Conservation (phyloP, 768 basidiomycete genomes). For the Lactifluus rugatus region DNA sequence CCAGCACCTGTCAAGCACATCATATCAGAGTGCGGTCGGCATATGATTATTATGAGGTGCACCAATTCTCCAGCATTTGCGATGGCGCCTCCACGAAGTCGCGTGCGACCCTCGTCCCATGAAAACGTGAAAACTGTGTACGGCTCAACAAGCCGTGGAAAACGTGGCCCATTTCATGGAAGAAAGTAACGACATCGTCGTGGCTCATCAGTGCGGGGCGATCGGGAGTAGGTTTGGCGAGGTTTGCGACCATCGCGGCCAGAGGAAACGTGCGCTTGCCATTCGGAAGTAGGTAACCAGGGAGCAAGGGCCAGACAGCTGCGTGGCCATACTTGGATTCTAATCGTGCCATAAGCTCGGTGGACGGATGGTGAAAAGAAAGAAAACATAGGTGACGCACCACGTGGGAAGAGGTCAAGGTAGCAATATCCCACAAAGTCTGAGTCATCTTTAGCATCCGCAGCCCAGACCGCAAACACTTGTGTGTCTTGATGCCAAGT, state of each 20-base stretch:
- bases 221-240: constrained; percentile 74
- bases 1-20: constrained; percentile 49
- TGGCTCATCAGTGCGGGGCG: constrained; percentile 82
- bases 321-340: constrained; percentile 79
- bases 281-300: constrained; percentile 49
- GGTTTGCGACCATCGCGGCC: constrained; percentile 82
- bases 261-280: constrained; percentile 64
- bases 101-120: constrained; percentile 69
- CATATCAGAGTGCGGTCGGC: neutral
- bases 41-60: neutral
- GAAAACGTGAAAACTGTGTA: constrained; percentile 68
- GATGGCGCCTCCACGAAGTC: constrained; percentile 88
- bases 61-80: constrained; percentile 93
- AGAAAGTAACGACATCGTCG: constrained; percentile 82
- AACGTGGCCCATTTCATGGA: constrained; percentile 74
- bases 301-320: constrained; percentile 69
- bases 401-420: constrained; percentile 79
- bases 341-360: constrained; percentile 22
- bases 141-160: constrained; percentile 49
- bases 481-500: constrained; percentile 89
- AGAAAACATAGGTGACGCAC: constrained; percentile 30
- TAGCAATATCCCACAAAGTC: constrained; percentile 81
- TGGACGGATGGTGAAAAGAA: neutral
- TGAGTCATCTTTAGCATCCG: constrained; percentile 55
- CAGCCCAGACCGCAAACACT: constrained; percentile 79